Evolutionary conservation across 1,139 yeast genomes (phyloP), one percentile per base, ranked within the genome.

Genomic region (Pichia sp.): DNA sequence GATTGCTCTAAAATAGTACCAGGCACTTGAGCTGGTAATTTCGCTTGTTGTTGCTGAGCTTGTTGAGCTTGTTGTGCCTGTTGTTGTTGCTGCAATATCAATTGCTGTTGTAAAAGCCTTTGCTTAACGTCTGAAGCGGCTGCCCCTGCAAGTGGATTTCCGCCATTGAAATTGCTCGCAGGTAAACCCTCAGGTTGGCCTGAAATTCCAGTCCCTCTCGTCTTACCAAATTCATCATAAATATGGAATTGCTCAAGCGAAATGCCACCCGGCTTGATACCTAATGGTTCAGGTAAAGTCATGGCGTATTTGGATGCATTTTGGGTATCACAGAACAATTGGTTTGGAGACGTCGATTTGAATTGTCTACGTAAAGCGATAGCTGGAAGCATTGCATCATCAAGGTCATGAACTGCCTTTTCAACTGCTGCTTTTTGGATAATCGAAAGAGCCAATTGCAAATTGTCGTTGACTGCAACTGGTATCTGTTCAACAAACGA

Each of bases 401-500:
- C 96, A 59, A 93, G 79, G 64, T 92, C 92, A 56, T 84, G 87
- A 43, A 84, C 75, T 13, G 96, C 90, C 67, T 87, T 88, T 55
- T 89, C 96, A 65, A 87, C 79, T 0, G 98, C 95, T 45, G 95
- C 90, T 58, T 83, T 82, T 66, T 90, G 97, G 56, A 93, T 86
- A 49, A 93, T 78, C 13, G 85, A 81, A 56, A 93, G 85, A 53
- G 96, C 90, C 48, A 85, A 72, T 52, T 87, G 95, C 57, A 90
- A 81, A 64, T 93, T 92, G 54, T 90, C 95, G 66, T 82, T 87
- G 31, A 93, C 83, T 0, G 97, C 97, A 41, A 80, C 73, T 49
- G 80, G 80, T 55, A 89, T 75, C 61, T 90, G 96, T 23, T 87
- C 92, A 50, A 77, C 58, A 46, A 77, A 62, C 0, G 74, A 61